phyloP scores from a whole-genome alignment of 2,329 filamentous ascomycete species.

The Eutypa lata region DNA sequence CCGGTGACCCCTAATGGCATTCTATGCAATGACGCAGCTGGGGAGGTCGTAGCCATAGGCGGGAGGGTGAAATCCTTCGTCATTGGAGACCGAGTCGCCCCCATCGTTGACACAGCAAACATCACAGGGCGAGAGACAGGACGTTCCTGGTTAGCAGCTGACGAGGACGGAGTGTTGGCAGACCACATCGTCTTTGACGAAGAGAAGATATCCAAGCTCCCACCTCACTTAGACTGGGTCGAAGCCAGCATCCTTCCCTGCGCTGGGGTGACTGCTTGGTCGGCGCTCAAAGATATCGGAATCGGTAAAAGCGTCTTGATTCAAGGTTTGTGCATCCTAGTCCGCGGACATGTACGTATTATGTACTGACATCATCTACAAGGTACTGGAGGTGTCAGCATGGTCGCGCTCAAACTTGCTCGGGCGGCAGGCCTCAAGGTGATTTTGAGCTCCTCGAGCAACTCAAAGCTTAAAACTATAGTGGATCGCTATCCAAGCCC shows the following conservation, averaged over 20 bases:
- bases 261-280: conserved; percentile 43
- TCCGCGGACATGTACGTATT: too few species aligned
- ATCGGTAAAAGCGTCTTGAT: conserved; percentile 41
- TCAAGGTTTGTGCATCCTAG: conserved; percentile 38
- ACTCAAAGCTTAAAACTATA: conserved; percentile 29
- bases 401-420: conserved; percentile 34
- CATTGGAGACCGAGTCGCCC: conserved; percentile 34
- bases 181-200: conserved; percentile 40
- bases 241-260: conserved; percentile 37
- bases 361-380: too few species aligned
- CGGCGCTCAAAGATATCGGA: conserved; percentile 34
- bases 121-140: conserved; percentile 33
- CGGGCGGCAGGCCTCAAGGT: conserved; percentile 29
- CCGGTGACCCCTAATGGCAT: conserved; percentile 30
- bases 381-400: conserved; percentile 31
- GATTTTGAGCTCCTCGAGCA: conserved; percentile 35
- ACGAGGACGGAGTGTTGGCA: conserved; percentile 41
- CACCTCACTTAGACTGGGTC: conserved; percentile 21
- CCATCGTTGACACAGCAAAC: conserved; percentile 37
- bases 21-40: conserved; percentile 38
- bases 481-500: conserved; percentile 20
- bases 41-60: conserved; percentile 37
- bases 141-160: conserved; percentile 39
- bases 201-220: conserved; percentile 26
- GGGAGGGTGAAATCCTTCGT: conserved; percentile 28